phyloP scores from a whole-genome alignment of 1,139 yeast genomes.

The Nakaseomyces nivariensis region DNA sequence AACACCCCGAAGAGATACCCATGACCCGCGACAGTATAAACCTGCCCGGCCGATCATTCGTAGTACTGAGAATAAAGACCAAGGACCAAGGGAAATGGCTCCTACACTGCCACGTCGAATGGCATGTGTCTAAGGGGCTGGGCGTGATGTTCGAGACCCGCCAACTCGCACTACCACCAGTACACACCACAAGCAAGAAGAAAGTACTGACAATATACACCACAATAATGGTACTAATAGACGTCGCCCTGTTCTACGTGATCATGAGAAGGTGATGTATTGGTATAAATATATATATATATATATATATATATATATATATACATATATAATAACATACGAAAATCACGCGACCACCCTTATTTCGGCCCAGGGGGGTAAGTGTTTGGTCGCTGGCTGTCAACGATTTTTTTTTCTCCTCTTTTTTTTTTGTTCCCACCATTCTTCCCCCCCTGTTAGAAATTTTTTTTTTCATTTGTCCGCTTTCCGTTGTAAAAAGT shows the following conservation, averaged over 20 bases:
- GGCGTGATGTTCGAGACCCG: conserved; percentile 41
- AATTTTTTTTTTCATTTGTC: too few species aligned
- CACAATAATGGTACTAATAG: conserved; percentile 2
- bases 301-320: neutral
- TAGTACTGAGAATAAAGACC: conserved; percentile 48
- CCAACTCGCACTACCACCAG: conserved; percentile 17
- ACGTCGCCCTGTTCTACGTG: conserved; percentile 1
- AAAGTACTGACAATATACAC: conserved; percentile 5
- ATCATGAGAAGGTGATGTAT: neutral
- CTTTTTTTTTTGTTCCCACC: neutral
- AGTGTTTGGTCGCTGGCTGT: too few species aligned
- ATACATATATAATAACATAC: neutral
- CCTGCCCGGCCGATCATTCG: conserved; percentile 51
- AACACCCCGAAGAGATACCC: conserved; percentile 32
- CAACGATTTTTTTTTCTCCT: neutral
- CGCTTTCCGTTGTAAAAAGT: neutral
- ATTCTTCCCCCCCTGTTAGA: too few species aligned
- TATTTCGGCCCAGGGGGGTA: too few species aligned
- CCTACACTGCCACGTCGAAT: conserved; percentile 73
- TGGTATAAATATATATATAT: neutral
- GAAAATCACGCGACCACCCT: too few species aligned
- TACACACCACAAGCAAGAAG: neutral
- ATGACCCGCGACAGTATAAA: conserved; percentile 56
- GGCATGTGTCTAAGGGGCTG: conserved; percentile 68
- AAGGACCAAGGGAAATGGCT: conserved; percentile 75